Evolutionary conservation across 371 early-diverging fungal species (phyloP).

Genomic region (Rhizomucor pusillus): DNA sequence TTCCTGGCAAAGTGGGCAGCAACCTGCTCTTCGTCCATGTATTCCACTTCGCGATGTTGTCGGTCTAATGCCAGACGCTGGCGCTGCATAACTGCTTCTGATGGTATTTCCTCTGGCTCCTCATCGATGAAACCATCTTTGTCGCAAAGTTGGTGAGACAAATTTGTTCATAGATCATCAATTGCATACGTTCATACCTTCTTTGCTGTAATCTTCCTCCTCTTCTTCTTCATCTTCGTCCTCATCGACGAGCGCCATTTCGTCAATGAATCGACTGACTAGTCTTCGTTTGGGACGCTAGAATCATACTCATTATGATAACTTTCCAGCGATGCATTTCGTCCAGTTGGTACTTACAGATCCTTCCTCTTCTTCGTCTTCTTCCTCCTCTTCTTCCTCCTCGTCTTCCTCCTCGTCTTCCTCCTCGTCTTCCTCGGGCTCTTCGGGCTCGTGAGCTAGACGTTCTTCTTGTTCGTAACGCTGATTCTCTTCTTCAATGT

Average conservation of each 20-base stretch:
- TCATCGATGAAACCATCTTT: slow-evolving; percentile 72
- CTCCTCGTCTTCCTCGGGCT: slow-evolving; percentile 17
- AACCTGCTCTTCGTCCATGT: slow-evolving; percentile 82
- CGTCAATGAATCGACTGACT: slow-evolving; percentile 53
- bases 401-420: slow-evolving; percentile 21
- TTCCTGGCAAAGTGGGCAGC: slow-evolving; percentile 78
- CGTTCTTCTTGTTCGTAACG: too few species aligned
- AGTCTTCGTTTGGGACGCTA: slow-evolving; percentile 46
- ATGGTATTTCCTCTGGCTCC: slow-evolving; percentile 63
- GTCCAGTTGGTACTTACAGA: slow-evolving; percentile 1
- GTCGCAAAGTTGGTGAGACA: not conserved
- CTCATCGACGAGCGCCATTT: slow-evolving; percentile 62
- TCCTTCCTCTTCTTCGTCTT: slow-evolving; percentile 19
- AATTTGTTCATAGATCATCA: slow-evolving; percentile 1
- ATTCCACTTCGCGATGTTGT: slow-evolving; percentile 62
- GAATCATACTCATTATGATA: not conserved
- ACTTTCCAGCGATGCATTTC: not conserved
- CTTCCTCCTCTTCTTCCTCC: slow-evolving; percentile 21
- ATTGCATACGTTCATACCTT: slow-evolving; percentile 28
- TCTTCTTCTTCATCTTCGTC: slow-evolving; percentile 67
- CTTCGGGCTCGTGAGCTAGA: not conserved
- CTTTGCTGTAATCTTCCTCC: slow-evolving; percentile 67
- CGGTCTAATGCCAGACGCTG: slow-evolving; percentile 68
- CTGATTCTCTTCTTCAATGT: too few species aligned
- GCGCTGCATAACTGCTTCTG: slow-evolving; percentile 52